Conservation (phyloP, 1,139 yeast species). For the Suhomyces choctaworum region DNA sequence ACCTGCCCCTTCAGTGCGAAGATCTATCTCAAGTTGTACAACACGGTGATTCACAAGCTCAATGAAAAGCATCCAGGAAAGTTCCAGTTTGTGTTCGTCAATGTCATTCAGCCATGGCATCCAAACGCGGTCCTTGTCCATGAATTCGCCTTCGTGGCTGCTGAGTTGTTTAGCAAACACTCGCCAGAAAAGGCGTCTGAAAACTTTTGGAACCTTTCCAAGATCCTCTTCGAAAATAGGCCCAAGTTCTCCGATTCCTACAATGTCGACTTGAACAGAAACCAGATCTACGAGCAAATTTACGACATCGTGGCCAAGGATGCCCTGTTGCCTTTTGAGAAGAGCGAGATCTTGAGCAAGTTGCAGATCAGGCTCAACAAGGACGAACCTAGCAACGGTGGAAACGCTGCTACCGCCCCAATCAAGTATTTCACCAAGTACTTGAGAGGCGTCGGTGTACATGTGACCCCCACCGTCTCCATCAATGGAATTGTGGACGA, state of each 20-base stretch:
- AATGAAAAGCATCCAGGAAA: slow-evolving; percentile 48
- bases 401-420: slow-evolving; percentile 61
- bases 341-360: slow-evolving; percentile 36
- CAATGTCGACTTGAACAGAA: slow-evolving; percentile 53
- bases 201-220: slow-evolving; percentile 64
- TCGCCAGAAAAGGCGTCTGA: slow-evolving; percentile 24
- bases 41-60: slow-evolving; percentile 54
- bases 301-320: slow-evolving; percentile 49
- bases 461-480: slow-evolving; percentile 80
- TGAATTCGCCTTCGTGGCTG: slow-evolving; percentile 74
- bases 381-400: slow-evolving; percentile 47
- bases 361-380: slow-evolving; percentile 29
- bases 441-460: slow-evolving; percentile 77
- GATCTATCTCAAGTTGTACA: slow-evolving; percentile 55
- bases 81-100: slow-evolving; percentile 60
- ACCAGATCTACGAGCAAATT: slow-evolving; percentile 56
- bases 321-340: slow-evolving; percentile 36
- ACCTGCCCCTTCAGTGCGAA: slow-evolving; percentile 76
- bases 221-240: slow-evolving; percentile 54
- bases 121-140: slow-evolving; percentile 65
- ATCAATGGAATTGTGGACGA: slow-evolving; percentile 62
- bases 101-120: slow-evolving; percentile 88
- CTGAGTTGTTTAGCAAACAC: slow-evolving; percentile 51
- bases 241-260: slow-evolving; percentile 62
- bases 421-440: slow-evolving; percentile 72